A percentile compares a stretch with the other conserved stretches of the same genome.
phyloP scores from a whole-genome alignment of 2,329 filamentous ascomycete genomes.

The Fulvia fulva region DNA sequence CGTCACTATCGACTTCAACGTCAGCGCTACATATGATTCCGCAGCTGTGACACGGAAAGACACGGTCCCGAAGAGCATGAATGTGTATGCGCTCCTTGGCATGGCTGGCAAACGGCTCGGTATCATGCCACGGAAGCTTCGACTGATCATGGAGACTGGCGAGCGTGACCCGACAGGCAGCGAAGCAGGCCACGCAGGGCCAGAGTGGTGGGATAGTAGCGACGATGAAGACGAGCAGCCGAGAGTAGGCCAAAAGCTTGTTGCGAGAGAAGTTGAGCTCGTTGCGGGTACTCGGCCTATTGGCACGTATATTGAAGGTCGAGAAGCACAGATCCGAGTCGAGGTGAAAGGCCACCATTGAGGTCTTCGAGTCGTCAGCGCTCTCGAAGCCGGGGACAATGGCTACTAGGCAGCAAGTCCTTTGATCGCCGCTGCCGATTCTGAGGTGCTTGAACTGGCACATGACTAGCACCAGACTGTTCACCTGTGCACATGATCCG shows the following conservation, averaged over 20 bases:
- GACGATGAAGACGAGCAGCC: conserved; percentile 39
- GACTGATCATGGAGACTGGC: conserved; percentile 80
- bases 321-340: conserved; percentile 67
- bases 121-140: conserved; percentile 59
- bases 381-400: background rate
- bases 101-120: conserved; percentile 69
- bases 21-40: conserved; percentile 12
- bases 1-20: conserved; percentile 56
- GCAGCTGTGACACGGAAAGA: conserved; percentile 17
- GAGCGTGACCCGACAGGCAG: conserved; percentile 75
- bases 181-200: conserved; percentile 47
- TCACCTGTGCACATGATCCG: background rate
- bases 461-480: background rate
- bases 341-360: conserved; percentile 2
- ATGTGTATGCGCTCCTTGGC: conserved; percentile 78
- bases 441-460: background rate
- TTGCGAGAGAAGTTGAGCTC: conserved; percentile 75
- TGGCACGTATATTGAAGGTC: conserved; percentile 76
- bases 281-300: conserved; percentile 74
- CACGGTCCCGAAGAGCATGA: conserved; percentile 69
- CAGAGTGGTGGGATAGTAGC: conserved; percentile 38
- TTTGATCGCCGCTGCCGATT: background rate
- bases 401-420: background rate
- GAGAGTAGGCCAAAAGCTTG: conserved; percentile 46
- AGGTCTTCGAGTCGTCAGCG: background rate